These are phyloP conservation scores for Parascedosporium putredinis DNA, from an alignment of 2,329 filamentous ascomycete genomes.

Conservation along the genomic window DNA sequence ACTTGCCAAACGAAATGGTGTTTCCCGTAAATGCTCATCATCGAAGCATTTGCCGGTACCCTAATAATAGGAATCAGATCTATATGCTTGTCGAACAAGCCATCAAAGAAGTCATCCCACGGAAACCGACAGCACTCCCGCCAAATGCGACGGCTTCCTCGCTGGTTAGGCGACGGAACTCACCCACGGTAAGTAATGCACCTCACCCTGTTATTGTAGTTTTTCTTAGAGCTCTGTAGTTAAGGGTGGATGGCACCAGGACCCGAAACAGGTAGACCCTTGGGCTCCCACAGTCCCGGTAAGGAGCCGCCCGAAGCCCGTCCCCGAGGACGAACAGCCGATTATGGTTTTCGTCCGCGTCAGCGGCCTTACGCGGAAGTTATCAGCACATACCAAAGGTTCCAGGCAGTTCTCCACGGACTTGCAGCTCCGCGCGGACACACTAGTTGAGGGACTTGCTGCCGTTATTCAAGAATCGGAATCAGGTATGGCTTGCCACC, in stretches of 20 bases:
- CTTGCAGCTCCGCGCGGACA: neutral
- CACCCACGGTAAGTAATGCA: too few relatives aligned
- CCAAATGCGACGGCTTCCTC: too few relatives aligned
- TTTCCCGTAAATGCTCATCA: neutral
- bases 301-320: neutral
- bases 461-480: neutral
- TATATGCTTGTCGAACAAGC: neutral
- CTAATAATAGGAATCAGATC: neutral
- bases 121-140: too few relatives aligned
- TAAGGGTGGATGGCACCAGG: too few relatives aligned
- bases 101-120: neutral
- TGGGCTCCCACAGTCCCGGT: too few relatives aligned
- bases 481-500: neutral
- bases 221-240: too few relatives aligned
- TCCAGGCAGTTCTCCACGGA: neutral
- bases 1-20: neutral
- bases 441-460: neutral
- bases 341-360: neutral
- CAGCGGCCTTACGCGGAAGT: neutral
- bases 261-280: too few relatives aligned
- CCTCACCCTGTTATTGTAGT: too few relatives aligned
- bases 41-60: neutral
- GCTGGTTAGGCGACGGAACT: too few relatives aligned
- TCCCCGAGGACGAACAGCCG: neutral
- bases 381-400: neutral